Evolutionary conservation across 139 green algal species (phyloP).

Genomic region (Yamagishiella unicocca): DNA sequence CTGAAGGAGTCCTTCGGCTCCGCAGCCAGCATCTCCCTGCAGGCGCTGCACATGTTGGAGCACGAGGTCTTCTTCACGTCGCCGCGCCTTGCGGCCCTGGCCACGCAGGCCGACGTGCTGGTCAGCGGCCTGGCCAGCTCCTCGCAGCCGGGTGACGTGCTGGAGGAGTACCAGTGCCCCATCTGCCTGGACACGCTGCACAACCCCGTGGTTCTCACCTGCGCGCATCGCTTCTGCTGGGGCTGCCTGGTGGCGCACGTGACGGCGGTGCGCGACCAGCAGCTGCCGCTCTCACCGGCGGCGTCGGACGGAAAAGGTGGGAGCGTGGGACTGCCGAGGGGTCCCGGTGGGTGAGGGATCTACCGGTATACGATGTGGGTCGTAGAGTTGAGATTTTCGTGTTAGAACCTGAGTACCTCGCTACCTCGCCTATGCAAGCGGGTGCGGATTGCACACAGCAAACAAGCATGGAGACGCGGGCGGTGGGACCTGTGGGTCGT

Average conservation of each 20-base stretch:
- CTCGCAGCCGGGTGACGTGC: conserved; percentile 17
- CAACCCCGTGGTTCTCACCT: conserved; percentile 87
- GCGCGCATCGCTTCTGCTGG: conserved; percentile 90
- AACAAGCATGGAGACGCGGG: too few relatives aligned
- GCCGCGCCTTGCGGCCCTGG: conserved; percentile 74
- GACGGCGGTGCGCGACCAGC: conserved; percentile 44
- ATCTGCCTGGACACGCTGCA: conserved; percentile 86
- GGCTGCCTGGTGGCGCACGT: conserved; percentile 80
- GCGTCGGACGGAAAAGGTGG: neutral
- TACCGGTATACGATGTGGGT: neutral
- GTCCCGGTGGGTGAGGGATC: neutral
- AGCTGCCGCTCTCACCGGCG: neutral
- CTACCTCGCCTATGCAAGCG: too few relatives aligned
- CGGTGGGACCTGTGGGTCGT: too few relatives aligned
- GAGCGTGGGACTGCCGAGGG: too few relatives aligned
- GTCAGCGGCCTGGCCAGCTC: conserved; percentile 5
- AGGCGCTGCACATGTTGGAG: conserved; percentile 75
- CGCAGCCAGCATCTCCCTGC: conserved; percentile 52
- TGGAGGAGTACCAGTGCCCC: conserved; percentile 71
- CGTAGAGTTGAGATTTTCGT: too few relatives aligned
- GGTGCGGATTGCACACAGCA: too few relatives aligned
- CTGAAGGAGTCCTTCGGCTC: conserved; percentile 61
- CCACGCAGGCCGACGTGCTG: conserved; percentile 79
- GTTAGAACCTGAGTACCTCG: too few relatives aligned
- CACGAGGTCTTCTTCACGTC: conserved; percentile 86